Evolutionary conservation across 1,139 yeast genomes (phyloP), one percentile per base, ranked within the genome.

Genomic region (Saccharomycopsis phalli): DNA sequence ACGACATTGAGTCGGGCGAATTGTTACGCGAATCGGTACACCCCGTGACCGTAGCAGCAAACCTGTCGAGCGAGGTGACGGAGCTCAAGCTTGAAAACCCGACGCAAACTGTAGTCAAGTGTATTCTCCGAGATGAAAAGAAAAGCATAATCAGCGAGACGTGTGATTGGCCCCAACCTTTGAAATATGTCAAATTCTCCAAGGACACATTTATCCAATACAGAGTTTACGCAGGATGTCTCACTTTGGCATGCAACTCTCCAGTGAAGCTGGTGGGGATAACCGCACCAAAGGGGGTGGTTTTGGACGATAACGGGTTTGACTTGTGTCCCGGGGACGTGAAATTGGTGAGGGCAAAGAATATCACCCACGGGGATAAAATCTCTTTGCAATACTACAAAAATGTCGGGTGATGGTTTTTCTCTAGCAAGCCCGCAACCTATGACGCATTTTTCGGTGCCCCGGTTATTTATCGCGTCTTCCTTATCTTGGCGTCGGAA

Each of bases 81-180:
- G 13, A 11, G n/a, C 20, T 34, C 10, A 13, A 34, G 25, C 10
- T 7, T 17, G 21, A 13, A 30, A 4, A 8, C 17, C 11, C 4
- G 13, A 5, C 11, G 13, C 6, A 7, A 30, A 11, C 13, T 19
- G 21, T 4, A 7, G 6, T 13, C 22, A 7, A 5, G 11, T 6
- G 13, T 30, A 13, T 10, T 10, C 27, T 23, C 10, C n/a, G 10
- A 23, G n/a, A 23, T 23, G 27, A 14, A 7, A 23, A 17, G 10
- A 37, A 26, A 10, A 21, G 26, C 2, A 47, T 57, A 5, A 41
- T 66, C 16, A 60, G 66, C 7, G 51, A 62, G 39, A 62, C 65
- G 6, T 58, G 61, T 10, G 73, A 69, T 48, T 71, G 76, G 76
- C 76, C 76, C 2, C 74, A 71, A 50, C 76, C 76, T 11, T 55